Percentiles rank a stretch among this genome's conserved stretches.
Evolutionary conservation across 352 stramenopile species (phyloP).

Genomic region (Peronosclerospora sorghi): DNA sequence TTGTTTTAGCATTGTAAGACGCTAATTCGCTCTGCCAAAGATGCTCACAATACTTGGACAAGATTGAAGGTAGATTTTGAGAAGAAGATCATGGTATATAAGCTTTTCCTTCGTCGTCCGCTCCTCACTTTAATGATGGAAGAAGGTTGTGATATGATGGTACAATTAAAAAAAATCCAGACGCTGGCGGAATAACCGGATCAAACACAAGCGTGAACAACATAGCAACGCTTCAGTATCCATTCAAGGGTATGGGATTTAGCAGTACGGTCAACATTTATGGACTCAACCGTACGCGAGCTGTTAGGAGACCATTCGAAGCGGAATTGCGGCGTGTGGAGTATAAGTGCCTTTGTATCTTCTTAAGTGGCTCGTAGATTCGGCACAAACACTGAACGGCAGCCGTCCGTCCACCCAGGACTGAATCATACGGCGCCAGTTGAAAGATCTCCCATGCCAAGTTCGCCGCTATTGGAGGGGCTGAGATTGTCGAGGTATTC

Average conservation of each 20-base stretch:
- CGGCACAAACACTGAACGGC: constrained; percentile 67
- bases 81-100: too few species aligned
- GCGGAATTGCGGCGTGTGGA: constrained; percentile 14
- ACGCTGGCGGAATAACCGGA: too few species aligned
- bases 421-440: constrained; percentile 65
- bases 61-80: too few species aligned
- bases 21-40: too few species aligned
- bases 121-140: too few species aligned
- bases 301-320: constrained; percentile 23
- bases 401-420: constrained; percentile 39
- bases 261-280: neutral
- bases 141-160: too few species aligned
- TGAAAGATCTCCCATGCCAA: constrained; percentile 78
- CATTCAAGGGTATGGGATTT: neutral
- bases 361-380: constrained; percentile 47
- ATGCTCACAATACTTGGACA: too few species aligned
- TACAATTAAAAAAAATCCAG: too few species aligned
- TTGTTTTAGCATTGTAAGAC: too few species aligned
- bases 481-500: constrained; percentile 47
- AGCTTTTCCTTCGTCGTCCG: too few species aligned
- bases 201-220: too few species aligned
- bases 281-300: constrained; percentile 25
- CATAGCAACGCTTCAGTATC: too few species aligned
- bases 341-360: constrained; percentile 44
- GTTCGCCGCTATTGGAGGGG: constrained; percentile 61